A percentile compares a stretch with the other conserved stretches of the same genome.
Evolutionary conservation across 2,329 filamentous ascomycete genomes (phyloP).

Genomic region (Aureobasidium zeae): DNA sequence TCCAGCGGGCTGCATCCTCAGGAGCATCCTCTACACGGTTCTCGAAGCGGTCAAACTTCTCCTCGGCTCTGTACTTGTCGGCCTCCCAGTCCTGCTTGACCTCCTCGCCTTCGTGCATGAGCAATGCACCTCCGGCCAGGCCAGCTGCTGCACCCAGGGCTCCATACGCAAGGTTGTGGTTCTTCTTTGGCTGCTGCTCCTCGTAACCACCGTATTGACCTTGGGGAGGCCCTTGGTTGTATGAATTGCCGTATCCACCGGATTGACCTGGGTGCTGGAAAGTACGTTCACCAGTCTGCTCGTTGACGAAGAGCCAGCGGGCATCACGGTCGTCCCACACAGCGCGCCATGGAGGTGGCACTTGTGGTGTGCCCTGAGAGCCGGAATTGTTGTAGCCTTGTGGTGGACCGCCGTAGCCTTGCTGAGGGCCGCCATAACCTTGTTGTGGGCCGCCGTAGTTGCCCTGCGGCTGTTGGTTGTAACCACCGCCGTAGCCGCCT

Average conservation of each 20-base stretch:
- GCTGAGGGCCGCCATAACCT: constrained; percentile 2
- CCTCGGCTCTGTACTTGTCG: constrained; percentile 24
- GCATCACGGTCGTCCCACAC: constrained; percentile 34
- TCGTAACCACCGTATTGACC: constrained; percentile 16
- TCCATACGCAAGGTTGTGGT: constrained; percentile 30
- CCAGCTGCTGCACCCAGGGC: constrained; percentile 35
- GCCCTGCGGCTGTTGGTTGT: constrained; percentile 11
- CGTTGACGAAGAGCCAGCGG: constrained; percentile 40
- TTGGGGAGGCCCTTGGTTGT: constrained; percentile 18
- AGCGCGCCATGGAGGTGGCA: constrained; percentile 38
- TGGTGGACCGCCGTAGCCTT: constrained; percentile 4
- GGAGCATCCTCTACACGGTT: constrained; percentile 34
- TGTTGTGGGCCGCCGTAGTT: constrained; percentile 18
- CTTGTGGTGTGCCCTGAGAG: constrained; percentile 21
- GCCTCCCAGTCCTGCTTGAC: constrained; percentile 26
- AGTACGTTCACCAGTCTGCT: constrained; percentile 37
- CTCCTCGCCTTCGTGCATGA: constrained; percentile 39
- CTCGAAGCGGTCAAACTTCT: constrained; percentile 20
- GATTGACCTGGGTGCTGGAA: constrained; percentile 29
- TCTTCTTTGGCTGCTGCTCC: constrained; percentile 17
- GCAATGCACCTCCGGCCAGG: constrained; percentile 35
- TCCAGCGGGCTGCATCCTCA: constrained; percentile 36
- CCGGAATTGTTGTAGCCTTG: constrained; percentile 14
- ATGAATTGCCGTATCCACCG: constrained; percentile 17
- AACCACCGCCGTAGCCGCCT: constrained; percentile 7